Percentiles rank a stretch among this genome's conserved stretches.
Conservation (phyloP, 1,284 basidiomycete species). For the Boletus semigastroideus region DNA sequence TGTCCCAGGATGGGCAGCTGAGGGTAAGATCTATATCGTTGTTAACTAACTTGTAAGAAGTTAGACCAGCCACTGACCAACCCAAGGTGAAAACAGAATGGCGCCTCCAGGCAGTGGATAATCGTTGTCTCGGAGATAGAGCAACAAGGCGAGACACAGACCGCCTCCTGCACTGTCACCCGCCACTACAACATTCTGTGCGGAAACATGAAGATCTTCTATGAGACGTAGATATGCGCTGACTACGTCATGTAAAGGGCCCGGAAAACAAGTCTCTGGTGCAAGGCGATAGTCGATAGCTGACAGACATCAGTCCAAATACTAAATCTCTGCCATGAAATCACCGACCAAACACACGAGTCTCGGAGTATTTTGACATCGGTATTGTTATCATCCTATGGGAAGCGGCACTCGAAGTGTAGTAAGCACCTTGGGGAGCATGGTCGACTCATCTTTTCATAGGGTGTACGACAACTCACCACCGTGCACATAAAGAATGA, state of each 20-base stretch:
- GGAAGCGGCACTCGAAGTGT: constrained; percentile 91
- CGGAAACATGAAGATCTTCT: constrained; percentile 87
- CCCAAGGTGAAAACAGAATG: constrained; percentile 92
- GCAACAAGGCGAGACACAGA: constrained; percentile 79
- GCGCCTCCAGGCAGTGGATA: constrained; percentile 82
- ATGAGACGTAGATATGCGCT: constrained; percentile 85
- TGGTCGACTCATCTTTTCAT: constrained; percentile 4
- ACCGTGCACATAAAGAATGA: constrained; percentile 93
- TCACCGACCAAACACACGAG: constrained; percentile 87
- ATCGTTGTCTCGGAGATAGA: constrained; percentile 88
- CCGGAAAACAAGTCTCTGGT: constrained; percentile 92
- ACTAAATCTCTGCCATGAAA: background rate
- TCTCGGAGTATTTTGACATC: constrained; percentile 86
- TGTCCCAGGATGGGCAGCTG: constrained; percentile 98
- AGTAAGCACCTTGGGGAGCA: constrained; percentile 77
- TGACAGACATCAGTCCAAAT: constrained; percentile 32
- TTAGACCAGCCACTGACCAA: constrained; percentile 56
- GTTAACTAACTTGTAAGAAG: constrained; percentile 2
- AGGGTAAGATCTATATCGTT: constrained; percentile 75
- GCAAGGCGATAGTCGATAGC: constrained; percentile 97
- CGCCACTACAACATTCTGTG: constrained; percentile 85
- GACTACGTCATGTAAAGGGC: constrained; percentile 90
- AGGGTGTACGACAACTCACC: constrained; percentile 47
- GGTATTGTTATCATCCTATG: constrained; percentile 92
- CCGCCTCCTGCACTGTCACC: constrained; percentile 96